Conservation (phyloP, 1,284 basidiomycete species). For the Chalciporus piperatoides region DNA sequence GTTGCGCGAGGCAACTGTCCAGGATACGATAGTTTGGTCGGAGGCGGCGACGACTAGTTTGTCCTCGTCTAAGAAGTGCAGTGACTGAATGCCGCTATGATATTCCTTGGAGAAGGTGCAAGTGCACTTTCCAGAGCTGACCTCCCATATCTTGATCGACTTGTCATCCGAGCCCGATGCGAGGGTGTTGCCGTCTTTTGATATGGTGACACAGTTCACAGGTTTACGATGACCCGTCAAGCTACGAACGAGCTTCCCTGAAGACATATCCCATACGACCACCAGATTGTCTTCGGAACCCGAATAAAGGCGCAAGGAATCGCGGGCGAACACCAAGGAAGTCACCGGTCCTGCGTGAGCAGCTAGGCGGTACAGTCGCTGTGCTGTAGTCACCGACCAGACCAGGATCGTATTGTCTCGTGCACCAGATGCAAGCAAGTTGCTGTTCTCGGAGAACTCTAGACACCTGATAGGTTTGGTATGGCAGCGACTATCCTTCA, state of each 20-base stretch:
- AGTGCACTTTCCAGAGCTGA: constrained; percentile 14
- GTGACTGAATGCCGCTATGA: constrained; percentile 11
- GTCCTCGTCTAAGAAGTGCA: constrained; percentile 18
- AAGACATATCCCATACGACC: constrained; percentile 20
- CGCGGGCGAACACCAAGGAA: constrained; percentile 13
- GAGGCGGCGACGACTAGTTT: constrained; percentile 12
- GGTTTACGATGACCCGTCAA: constrained; percentile 19
- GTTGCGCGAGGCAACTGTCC: constrained; percentile 11
- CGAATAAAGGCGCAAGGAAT: constrained; percentile 17
- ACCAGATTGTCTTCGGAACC: constrained; percentile 24
- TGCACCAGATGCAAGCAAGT: constrained; percentile 24
- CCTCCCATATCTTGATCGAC: constrained; percentile 23
- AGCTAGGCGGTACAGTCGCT: constrained; percentile 9
- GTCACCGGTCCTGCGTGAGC: constrained; percentile 22
- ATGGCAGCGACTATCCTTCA: constrained; percentile 20
- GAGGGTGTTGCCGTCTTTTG: constrained; percentile 12
- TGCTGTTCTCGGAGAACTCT: constrained; percentile 23
- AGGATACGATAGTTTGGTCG: constrained; percentile 13
- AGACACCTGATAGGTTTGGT: constrained; percentile 15
- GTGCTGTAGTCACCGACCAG: constrained; percentile 18
- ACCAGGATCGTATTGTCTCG: constrained; percentile 20
- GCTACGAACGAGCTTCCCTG: constrained; percentile 16
- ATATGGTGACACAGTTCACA: constrained; percentile 22
- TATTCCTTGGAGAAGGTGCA: constrained; percentile 19
- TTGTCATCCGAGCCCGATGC: constrained; percentile 24